A percentile compares a stretch with the other conserved stretches of the same genome.
These are phyloP conservation scores for Pyrus hybrid DNA, from an alignment of 331 rosid species.

Conservation along the genomic window DNA sequence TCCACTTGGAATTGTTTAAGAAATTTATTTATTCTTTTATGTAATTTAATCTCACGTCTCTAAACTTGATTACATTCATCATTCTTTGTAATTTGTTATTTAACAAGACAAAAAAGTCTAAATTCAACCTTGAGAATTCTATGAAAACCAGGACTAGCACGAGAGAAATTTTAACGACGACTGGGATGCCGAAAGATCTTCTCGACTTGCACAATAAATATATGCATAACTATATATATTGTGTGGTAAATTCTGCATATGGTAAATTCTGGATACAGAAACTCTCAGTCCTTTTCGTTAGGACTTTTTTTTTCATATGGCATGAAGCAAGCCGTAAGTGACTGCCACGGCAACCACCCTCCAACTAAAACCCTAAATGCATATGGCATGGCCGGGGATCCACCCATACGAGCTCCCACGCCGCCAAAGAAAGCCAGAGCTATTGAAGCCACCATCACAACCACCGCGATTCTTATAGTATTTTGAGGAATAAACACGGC, in stretches of 20 bases:
- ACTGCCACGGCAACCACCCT: constrained; percentile 11
- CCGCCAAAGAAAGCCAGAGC: constrained; percentile 8
- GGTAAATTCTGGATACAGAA: neutral
- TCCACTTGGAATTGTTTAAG: too few species aligned
- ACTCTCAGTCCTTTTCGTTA: neutral
- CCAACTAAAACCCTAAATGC: constrained; percentile 9
- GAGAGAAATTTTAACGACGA: too few species aligned
- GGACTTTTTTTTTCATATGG: neutral
- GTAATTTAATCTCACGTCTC: too few species aligned
- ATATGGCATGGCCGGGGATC: neutral
- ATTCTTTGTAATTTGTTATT: neutral
- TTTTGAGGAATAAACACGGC: neutral
- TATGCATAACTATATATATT: neutral
- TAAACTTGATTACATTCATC: too few species aligned
- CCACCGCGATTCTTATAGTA: neutral
- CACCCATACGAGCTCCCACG: neutral
- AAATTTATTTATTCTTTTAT: too few species aligned
- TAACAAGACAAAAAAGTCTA: neutral
- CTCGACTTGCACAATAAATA: too few species aligned
- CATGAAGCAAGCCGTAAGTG: neutral
- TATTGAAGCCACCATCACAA: neutral
- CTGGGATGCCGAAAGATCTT: too few species aligned
- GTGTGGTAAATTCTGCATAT: too few species aligned
- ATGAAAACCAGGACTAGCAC: too few species aligned
- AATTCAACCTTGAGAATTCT: too few species aligned